Conservation (phyloP, 305 asterid genomes). For the Solanum chacoense region DNA sequence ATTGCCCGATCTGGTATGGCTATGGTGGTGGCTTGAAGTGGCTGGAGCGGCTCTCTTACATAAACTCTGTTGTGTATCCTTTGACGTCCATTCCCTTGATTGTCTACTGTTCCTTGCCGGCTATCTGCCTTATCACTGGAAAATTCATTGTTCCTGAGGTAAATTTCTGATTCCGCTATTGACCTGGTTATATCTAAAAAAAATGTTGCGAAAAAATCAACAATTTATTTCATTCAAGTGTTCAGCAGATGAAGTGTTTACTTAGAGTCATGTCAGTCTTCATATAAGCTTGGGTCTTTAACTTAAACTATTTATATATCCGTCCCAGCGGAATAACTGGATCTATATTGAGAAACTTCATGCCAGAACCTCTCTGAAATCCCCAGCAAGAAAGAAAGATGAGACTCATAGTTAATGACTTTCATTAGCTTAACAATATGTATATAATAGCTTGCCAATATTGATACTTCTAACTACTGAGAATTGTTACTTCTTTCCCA, state of each 20-base stretch:
- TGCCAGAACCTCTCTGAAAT: not conserved
- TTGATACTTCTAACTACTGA: not conserved
- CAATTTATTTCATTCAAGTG: not conserved
- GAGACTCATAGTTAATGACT: not conserved
- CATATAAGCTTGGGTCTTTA: not conserved
- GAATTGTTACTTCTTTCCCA: not conserved
- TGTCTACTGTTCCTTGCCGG: conserved; percentile 73
- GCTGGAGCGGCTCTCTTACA: conserved; percentile 67
- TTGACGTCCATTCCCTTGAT: conserved; percentile 77
- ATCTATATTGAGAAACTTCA: not conserved
- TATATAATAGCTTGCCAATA: not conserved
- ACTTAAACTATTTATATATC: not conserved
- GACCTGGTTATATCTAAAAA: not conserved
- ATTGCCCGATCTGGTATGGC: conserved; percentile 84
- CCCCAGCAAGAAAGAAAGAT: not conserved
- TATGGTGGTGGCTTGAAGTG: conserved; percentile 80
- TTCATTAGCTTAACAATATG: not conserved
- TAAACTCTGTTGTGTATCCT: conserved; percentile 77
- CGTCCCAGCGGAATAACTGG: not conserved
- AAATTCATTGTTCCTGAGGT: conserved; percentile 84
- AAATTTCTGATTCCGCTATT: not conserved
- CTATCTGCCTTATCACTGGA: conserved; percentile 79
- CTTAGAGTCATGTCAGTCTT: not conserved
- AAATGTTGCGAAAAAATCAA: not conserved
- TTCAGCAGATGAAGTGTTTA: not conserved